Evolutionary conservation across 148 eudicot genomes (phyloP).

Genomic region (Rhododendron williamsianum): DNA sequence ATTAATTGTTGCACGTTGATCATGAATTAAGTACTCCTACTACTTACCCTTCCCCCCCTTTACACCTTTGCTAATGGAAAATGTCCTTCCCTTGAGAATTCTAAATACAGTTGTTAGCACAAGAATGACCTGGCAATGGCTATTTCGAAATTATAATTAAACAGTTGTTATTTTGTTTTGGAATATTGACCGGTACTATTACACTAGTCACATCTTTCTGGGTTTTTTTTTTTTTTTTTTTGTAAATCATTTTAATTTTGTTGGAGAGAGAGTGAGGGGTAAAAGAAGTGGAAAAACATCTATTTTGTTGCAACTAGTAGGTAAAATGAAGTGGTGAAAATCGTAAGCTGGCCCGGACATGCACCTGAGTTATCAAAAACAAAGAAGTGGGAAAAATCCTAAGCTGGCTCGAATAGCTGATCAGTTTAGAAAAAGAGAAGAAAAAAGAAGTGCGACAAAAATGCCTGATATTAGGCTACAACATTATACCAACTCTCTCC

Average conservation of each 20-base stretch:
- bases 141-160: background rate
- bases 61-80: background rate
- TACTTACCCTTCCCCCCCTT: background rate
- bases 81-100: background rate
- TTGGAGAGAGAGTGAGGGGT: background rate
- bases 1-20: conserved; percentile 15
- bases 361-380: background rate
- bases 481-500: conserved; percentile 15
- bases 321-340: background rate
- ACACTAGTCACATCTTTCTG: background rate
- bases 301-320: background rate
- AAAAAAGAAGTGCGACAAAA: background rate
- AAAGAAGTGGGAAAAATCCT: background rate
- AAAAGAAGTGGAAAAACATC: background rate
- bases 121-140: background rate
- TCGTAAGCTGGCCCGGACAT: background rate
- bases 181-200: too few species aligned
- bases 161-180: background rate
- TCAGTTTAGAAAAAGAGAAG: background rate
- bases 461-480: conserved; percentile 8
- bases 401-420: background rate
- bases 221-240: too few species aligned
- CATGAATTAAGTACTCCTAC: background rate
- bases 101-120: background rate
- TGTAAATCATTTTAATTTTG: too few species aligned